A percentile compares a stretch with the other conserved stretches of the same genome.
These are phyloP conservation scores for Corymbia citriodora DNA, from an alignment of 441 rosid species.

Conservation along the genomic window DNA sequence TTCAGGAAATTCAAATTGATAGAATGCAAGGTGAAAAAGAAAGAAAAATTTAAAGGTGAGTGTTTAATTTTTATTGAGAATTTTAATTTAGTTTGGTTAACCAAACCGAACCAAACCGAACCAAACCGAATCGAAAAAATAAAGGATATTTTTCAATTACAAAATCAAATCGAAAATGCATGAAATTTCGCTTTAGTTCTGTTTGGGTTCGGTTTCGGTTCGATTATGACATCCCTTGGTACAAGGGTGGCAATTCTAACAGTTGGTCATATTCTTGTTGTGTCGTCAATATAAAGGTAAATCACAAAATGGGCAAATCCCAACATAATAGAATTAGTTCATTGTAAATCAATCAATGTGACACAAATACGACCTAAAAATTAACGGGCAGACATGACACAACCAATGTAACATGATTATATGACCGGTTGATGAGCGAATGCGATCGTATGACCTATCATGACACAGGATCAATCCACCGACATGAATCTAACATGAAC, in stretches of 20 bases:
- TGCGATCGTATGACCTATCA: neutral
- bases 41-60: no score
- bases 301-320: neutral
- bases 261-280: neutral
- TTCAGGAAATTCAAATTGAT: no score
- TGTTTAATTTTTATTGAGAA: no score
- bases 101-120: no score
- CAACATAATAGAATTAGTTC: neutral
- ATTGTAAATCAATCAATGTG: neutral
- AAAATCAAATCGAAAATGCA: no score
- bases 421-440: accelerated
- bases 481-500: accelerated
- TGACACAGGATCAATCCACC: accelerated
- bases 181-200: no score
- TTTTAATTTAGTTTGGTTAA: no score
- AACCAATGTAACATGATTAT: neutral
- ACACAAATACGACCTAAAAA: neutral
- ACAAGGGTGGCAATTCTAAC: neutral
- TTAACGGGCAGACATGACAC: neutral
- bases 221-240: no score
- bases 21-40: no score
- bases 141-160: no score
- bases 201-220: no score
- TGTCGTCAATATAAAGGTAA: neutral
- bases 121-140: no score